Evolutionary conservation across 148 eudicot species (phyloP), one percentile per base, ranked within the genome.

Genomic region (Diospyros kaki): DNA sequence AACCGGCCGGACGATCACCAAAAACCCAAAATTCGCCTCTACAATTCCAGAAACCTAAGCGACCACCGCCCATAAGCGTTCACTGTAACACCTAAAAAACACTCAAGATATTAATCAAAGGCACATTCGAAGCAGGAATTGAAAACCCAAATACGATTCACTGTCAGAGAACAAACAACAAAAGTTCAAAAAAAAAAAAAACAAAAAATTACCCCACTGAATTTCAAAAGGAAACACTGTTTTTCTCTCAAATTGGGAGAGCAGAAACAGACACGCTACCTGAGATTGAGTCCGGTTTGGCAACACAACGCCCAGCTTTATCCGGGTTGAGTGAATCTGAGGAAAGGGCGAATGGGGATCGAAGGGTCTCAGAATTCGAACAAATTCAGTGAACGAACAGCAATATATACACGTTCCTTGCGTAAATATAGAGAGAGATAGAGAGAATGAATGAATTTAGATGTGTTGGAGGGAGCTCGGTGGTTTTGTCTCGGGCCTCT

Each of bases 21-120:
- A 79, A 75, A 40, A 76, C 82, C 68, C 76, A 60, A 81, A 82
- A 81, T 73, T 64, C 80, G 67, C 60, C 67, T 74, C 68, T 73
- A 2, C 63, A 58, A 10, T 69, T 75, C 78, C 79, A 83, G 73
- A 81, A 78, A 77, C 84, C 73, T 65, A 81, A 76, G 70, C 81
- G 68, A 74, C 84, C 83, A 87, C 48, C 75, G 54, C 79, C 87
- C 89, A 87, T 86, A 78, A 78, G 79, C 86, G 87, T 86, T 86
- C 77, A 77, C 89, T 86, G 78, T 72, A 75, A 58, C 69, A 82
- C 52, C 76, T 8, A 48, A 48, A 48, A 48, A 48, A 48, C 50
- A 55, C 60, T 13, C 72, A 66, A 70, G 59, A 59, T 68, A 59
- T 58, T 52, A 81, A 63, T 28, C 56, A 75, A 71, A 66, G 39